Evolutionary conservation across 1,139 yeast species (phyloP).

Genomic region (Zygosaccharomyces pseudobailii): DNA sequence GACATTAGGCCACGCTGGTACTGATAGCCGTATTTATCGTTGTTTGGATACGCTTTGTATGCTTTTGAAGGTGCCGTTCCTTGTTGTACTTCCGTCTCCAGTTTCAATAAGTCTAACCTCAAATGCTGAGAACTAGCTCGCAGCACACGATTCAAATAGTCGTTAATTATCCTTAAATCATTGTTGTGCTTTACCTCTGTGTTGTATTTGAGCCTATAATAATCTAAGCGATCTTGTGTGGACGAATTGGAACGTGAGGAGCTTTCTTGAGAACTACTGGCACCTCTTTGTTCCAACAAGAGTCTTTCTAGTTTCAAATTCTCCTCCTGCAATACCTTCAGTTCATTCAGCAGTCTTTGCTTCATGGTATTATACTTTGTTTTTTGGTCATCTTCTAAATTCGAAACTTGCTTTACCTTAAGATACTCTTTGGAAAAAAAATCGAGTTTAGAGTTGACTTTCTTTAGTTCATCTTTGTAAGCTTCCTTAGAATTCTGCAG

Average conservation of each 20-base stretch:
- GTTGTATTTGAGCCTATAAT: constrained; percentile 30
- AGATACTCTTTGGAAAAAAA: constrained; percentile 22
- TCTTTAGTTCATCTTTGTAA: constrained; percentile 22
- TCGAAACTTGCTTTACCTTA: constrained; percentile 10
- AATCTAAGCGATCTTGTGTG: constrained; percentile 26
- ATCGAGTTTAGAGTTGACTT: constrained; percentile 18
- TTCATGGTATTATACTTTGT: constrained; percentile 27
- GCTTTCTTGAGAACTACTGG: constrained; percentile 3
- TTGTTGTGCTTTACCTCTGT: constrained; percentile 31
- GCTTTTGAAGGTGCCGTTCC: constrained; percentile 2
- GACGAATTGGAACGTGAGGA: constrained; percentile 8
- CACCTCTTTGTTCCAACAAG: constrained; percentile 13
- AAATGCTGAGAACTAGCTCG: constrained; percentile 30
- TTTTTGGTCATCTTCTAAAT: constrained; percentile 8
- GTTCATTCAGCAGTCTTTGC: constrained; percentile 22
- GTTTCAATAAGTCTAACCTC: constrained; percentile 27
- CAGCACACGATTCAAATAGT: constrained; percentile 31
- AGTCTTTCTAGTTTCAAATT: constrained; percentile 22
- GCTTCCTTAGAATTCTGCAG: constrained; percentile 21
- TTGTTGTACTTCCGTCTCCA: constrained; percentile 21
- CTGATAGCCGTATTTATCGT: constrained; percentile 5
- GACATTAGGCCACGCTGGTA: constrained; percentile 3
- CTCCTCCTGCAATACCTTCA: constrained; percentile 25
- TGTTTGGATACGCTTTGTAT: background rate
- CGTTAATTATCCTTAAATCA: constrained; percentile 30